Base-by-base conservation (phyloP, 169 alveolate species). In the Babesia ovata region DNA sequence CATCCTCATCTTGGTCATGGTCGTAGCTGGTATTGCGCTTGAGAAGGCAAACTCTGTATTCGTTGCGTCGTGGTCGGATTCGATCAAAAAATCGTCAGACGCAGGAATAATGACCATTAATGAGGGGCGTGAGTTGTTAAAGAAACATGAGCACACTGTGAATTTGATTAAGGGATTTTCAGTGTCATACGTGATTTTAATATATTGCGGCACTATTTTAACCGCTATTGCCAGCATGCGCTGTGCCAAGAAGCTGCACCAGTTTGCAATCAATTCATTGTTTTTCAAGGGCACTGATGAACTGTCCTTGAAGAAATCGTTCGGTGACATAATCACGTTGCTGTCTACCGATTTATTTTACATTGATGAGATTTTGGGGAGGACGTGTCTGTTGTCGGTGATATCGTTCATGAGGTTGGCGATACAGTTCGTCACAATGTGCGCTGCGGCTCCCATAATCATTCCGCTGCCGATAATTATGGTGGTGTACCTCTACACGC, bases 341-440 rank as follows among this genome's bases (percentile, higher is more conserved):
- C 24, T 75, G 49, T 63, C 81, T 2, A 45, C 52, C 24, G 81
- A 71, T 24, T 46, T 66, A 6, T 75, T 21, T 58, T 75, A 13
- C 76, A 62, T 75, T 54, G 75, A 60, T 33, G 76, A 69, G 28
- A 28, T 65, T 45, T 60, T 75, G 61, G 74, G 63, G 4, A 65
- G 19, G 26, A 11, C 61, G 26, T 46, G 42, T n/a, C 24, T 65
- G 11, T 10, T 22, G 13, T 7, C 62, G 11, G 13, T 65, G n/a
- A 7, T 24, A 24, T 49, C 63, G 9, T 65, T 65, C 24, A 8
- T 65, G 49, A 21, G 62, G 45, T 44, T 65, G 22, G 22, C 26
- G 19, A 24, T 65, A 4, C 74, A 65, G 7, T 65, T 65, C 21
- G 74, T 52, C 12, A 65, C 74, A 10, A 65, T 65, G 59, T 65